phyloP scores from a whole-genome alignment of 257 asterid genomes.

The Solanum rostratum region DNA sequence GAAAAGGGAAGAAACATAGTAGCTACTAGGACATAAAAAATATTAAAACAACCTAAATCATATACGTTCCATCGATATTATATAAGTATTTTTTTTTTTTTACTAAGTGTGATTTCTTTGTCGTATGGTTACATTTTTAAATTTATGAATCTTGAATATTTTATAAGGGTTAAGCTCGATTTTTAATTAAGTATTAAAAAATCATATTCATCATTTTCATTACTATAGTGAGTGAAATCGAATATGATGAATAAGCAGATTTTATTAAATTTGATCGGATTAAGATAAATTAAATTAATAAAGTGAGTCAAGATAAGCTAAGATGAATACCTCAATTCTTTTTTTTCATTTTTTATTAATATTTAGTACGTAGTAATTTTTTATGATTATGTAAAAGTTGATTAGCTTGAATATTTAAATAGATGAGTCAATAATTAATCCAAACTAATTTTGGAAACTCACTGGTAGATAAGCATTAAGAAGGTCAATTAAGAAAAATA shows the following conservation, averaged over 20 bases:
- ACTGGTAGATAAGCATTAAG: slow-evolving; percentile 10
- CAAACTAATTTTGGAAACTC: neutral
- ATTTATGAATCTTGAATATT: neutral
- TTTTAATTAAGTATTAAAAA: neutral
- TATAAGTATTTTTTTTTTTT: neutral
- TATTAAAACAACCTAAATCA: neutral
- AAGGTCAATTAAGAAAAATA: neutral
- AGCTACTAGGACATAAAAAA: neutral
- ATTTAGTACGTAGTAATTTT: neutral
- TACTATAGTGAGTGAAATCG: neutral
- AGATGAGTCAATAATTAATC: neutral
- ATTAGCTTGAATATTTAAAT: neutral
- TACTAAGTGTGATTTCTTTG: neutral
- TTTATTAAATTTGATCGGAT: neutral
- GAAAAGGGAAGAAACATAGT: neutral
- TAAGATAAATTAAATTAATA: no score
- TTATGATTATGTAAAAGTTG: neutral
- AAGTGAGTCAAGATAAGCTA: neutral
- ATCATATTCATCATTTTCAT: neutral
- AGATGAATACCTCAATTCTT: no score
- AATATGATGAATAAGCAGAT: neutral
- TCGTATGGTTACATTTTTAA: no score
- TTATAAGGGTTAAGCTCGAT: neutral
- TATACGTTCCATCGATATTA: neutral
- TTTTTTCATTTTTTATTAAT: neutral